Percentiles rank a stretch among this genome's conserved stretches.
Conservation (phyloP, 805 yeast species). For the Lachancea mirantina region DNA sequence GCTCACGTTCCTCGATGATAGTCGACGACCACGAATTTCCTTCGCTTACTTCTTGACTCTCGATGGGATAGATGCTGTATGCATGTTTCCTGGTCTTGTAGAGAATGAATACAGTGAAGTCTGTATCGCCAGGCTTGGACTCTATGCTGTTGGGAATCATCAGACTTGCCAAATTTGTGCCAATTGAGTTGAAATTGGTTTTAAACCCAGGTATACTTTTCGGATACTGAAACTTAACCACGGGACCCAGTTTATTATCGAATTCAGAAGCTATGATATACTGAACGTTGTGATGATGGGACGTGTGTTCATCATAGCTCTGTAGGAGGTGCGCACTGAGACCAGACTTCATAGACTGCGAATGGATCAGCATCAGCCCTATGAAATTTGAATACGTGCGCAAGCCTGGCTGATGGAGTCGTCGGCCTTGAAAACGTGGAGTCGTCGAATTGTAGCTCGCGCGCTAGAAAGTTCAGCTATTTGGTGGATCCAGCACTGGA, state of each 20-base stretch:
- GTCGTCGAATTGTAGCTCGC: too few species aligned
- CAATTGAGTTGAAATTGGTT: slow-evolving; percentile 9
- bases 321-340: slow-evolving; percentile 9
- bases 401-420: too few species aligned
- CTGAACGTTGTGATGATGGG: slow-evolving; percentile 34
- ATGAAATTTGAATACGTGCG: too few species aligned
- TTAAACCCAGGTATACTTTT: slow-evolving; percentile 32
- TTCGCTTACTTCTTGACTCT: slow-evolving; percentile 10
- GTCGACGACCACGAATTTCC: slow-evolving; percentile 14
- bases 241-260: slow-evolving; percentile 69
- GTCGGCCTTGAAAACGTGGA: too few species aligned
- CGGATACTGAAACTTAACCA: slow-evolving; percentile 56
- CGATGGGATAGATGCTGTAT: slow-evolving; percentile 23
- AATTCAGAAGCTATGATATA: slow-evolving; percentile 69
- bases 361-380: slow-evolving; percentile 7
- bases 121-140: slow-evolving; percentile 42
- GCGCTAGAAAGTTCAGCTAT: too few species aligned
- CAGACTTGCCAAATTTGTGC: slow-evolving; percentile 39
- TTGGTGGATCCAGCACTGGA: too few species aligned
- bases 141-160: slow-evolving; percentile 60
- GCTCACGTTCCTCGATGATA: slow-evolving; percentile 11
- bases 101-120: slow-evolving; percentile 50
- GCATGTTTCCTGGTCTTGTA: slow-evolving; percentile 27
- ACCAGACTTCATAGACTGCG: slow-evolving; percentile 10
- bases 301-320: slow-evolving; percentile 9